phyloP scores from a whole-genome alignment of 208 protist genomes.

The Endotrypanum monterogeii region DNA sequence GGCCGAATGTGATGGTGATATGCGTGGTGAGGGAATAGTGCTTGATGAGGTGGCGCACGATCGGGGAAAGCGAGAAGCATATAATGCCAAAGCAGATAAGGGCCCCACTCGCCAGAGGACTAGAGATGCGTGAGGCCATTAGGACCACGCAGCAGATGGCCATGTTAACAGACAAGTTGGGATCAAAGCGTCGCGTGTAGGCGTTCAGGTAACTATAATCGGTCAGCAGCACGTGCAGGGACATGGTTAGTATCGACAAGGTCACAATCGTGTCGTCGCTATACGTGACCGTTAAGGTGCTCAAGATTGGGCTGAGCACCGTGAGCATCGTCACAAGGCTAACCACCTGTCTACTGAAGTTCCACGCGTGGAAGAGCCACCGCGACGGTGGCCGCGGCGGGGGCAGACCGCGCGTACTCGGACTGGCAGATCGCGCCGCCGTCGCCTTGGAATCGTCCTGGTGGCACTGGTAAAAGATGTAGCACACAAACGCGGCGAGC shows the following conservation, averaged over 20 bases:
- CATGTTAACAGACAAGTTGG: conserved; percentile 80
- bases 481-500: conserved; percentile 24
- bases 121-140: conserved; percentile 82
- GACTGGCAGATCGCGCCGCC: conserved; percentile 22
- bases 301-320: conserved; percentile 79
- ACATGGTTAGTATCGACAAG: conserved; percentile 81
- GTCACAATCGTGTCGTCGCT: conserved; percentile 91
- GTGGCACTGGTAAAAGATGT: conserved; percentile 33
- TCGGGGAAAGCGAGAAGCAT: conserved; percentile 85
- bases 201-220: conserved; percentile 91
- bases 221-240: conserved; percentile 68
- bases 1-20: conserved; percentile 62
- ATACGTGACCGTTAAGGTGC: conserved; percentile 85
- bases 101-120: conserved; percentile 58
- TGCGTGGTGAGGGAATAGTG: conserved; percentile 61
- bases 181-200: conserved; percentile 61
- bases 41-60: conserved; percentile 70
- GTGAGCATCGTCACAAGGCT: conserved; percentile 60
- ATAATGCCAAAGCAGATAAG: conserved; percentile 87
- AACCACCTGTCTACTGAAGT: conserved; percentile 56
- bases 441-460: conserved; percentile 13
- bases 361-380: conserved; percentile 39
- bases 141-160: conserved; percentile 84
- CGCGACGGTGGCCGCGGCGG: conserved; percentile 25
- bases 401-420: conserved; percentile 19